These are phyloP conservation scores for Pezicula radicicola DNA, from an alignment of 2,329 filamentous ascomycete species.

Conservation along the genomic window DNA sequence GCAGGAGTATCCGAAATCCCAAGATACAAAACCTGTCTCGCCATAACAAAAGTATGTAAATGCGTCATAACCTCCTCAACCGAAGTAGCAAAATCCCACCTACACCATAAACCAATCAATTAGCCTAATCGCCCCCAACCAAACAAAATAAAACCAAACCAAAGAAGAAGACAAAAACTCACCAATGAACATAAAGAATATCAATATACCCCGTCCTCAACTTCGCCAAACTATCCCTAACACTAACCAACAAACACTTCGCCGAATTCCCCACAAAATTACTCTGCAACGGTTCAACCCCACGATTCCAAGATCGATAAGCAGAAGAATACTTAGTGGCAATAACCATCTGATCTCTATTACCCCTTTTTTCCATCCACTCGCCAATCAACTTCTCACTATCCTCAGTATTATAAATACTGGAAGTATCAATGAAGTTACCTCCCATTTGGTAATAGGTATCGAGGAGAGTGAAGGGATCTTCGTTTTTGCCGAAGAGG, in stretches of 20 bases:
- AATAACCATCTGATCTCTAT: conserved; percentile 36
- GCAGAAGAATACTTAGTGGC: conserved; percentile 48
- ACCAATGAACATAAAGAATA: conserved; percentile 36
- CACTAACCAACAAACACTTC: not conserved
- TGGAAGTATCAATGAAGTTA: conserved; percentile 45
- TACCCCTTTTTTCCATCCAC: too few species aligned
- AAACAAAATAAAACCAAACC: too few species aligned
- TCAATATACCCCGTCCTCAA: conserved; percentile 67
- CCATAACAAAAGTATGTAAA: conserved; percentile 53
- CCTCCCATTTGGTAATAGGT: not conserved
- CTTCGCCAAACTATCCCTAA: conserved; percentile 38
- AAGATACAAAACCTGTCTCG: conserved; percentile 62
- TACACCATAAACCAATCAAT: not conserved
- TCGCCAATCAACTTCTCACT: conserved; percentile 50
- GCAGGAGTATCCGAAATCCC: conserved; percentile 65
- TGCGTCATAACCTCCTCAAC: conserved; percentile 64
- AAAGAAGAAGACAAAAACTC: not conserved
- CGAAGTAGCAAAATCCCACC: conserved; percentile 50
- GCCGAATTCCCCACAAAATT: not conserved
- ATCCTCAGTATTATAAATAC: conserved; percentile 53
- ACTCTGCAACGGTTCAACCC: not conserved
- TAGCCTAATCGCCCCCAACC: too few species aligned
- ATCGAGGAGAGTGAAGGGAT: not conserved
- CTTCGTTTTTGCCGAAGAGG: not conserved
- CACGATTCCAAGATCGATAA: conserved; percentile 20